Conservation (phyloP, 1,284 basidiomycete species). For the Ceratobasidium sp. region DNA sequence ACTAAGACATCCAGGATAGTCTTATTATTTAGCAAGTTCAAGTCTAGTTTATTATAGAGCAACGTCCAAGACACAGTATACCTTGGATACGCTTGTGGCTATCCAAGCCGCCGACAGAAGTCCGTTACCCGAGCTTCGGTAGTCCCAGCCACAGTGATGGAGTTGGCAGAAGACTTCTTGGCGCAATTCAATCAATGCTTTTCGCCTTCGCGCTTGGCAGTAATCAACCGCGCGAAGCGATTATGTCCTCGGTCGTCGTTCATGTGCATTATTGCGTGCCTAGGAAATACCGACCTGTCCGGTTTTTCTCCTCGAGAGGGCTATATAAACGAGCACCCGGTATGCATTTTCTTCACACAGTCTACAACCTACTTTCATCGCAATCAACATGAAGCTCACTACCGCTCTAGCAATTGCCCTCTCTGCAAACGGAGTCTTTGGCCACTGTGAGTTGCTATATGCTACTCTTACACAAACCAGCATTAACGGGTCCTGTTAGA, state of each 20-base stretch:
- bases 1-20: neutral
- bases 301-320: slow-evolving; percentile 13
- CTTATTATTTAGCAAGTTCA: neutral
- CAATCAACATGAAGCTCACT: slow-evolving; percentile 13
- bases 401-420: slow-evolving; percentile 15
- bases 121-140: slow-evolving; percentile 4
- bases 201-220: neutral
- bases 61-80: neutral
- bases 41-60: neutral
- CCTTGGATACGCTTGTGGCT: neutral
- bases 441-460: slow-evolving; percentile 28
- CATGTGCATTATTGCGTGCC: neutral
- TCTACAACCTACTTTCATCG: neutral
- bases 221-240: neutral
- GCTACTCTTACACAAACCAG: too few species aligned
- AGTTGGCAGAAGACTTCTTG: neutral
- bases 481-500: neutral
- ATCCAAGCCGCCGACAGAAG: slow-evolving; percentile 32
- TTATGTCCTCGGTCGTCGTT: neutral
- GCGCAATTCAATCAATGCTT: neutral
- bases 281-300: slow-evolving; percentile 19
- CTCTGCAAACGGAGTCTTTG: slow-evolving; percentile 37
- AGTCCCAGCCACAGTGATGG: neutral
- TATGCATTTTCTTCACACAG: neutral
- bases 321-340: slow-evolving; percentile 17